Evolutionary conservation across 495 filamentous ascomycete genomes (phyloP).

Genomic region (Oleoguttula mirabilis): DNA sequence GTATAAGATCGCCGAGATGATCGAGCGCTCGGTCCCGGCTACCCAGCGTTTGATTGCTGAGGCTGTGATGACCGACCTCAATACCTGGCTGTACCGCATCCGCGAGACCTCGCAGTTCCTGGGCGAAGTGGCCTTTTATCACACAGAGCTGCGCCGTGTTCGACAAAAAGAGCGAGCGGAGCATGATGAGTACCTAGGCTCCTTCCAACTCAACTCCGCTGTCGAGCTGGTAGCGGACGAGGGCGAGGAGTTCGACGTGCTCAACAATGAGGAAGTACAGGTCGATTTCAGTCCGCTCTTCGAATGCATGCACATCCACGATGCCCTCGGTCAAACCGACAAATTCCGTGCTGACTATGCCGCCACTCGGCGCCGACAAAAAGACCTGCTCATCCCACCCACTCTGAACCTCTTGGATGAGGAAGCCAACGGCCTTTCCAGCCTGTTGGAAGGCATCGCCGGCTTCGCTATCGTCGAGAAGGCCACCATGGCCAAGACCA

Average conservation of each 20-base stretch:
- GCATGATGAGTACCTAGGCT: constrained; percentile 53
- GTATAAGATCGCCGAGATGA: constrained; percentile 90
- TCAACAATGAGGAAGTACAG: constrained; percentile 86
- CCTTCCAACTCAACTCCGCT: constrained; percentile 88
- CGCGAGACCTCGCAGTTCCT: constrained; percentile 90
- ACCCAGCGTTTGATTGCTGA: constrained; percentile 90
- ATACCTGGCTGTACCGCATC: constrained; percentile 94
- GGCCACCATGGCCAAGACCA: constrained; percentile 76
- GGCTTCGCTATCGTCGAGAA: constrained; percentile 96
- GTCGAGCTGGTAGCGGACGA: constrained; percentile 94
- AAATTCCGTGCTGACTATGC: constrained; percentile 85
- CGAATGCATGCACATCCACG: constrained; percentile 93
- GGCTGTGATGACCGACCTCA: constrained; percentile 91
- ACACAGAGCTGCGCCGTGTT: constrained; percentile 75
- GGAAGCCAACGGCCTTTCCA: constrained; percentile 65
- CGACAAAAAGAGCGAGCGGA: constrained; percentile 73
- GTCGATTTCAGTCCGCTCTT: constrained; percentile 92
- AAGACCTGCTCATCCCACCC: constrained; percentile 71
- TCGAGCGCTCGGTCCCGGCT: constrained; percentile 84
- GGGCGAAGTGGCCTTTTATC: constrained; percentile 93
- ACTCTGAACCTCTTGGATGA: constrained; percentile 58
- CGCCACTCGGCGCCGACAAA: constrained; percentile 76
- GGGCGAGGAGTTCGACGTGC: constrained; percentile 82
- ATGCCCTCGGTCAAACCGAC: constrained; percentile 83
- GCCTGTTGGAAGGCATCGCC: constrained; percentile 79